phyloP scores from a whole-genome alignment of 2,329 filamentous ascomycete species.

The Bretziella fagacearum region DNA sequence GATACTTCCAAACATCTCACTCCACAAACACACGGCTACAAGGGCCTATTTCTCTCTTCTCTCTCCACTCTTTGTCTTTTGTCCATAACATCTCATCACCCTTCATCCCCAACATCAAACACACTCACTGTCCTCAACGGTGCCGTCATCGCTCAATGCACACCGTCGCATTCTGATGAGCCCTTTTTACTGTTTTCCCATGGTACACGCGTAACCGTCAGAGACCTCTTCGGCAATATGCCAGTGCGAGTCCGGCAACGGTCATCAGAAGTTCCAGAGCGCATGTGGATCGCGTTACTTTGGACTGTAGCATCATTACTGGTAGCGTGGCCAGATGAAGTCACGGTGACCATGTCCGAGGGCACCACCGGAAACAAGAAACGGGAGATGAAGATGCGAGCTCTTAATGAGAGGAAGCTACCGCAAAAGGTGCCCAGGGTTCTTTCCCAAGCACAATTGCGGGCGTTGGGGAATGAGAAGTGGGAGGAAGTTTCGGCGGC shows the following conservation, averaged over 20 bases:
- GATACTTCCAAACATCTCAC: too few relatives aligned
- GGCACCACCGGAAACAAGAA: neutral
- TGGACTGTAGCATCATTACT: slow-evolving; percentile 44
- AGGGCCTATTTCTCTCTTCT: too few relatives aligned
- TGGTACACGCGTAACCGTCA: slow-evolving; percentile 61
- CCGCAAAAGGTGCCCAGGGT: slow-evolving; percentile 27
- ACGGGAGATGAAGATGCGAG: neutral
- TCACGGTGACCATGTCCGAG: slow-evolving; percentile 35
- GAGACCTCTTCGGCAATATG: slow-evolving; percentile 76
- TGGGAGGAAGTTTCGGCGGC: slow-evolving; percentile 62
- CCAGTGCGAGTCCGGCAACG: slow-evolving; percentile 79
- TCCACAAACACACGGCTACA: too few relatives aligned
- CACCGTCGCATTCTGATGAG: slow-evolving; percentile 42
- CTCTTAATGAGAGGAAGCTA: slow-evolving; percentile 4
- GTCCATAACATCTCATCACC: too few relatives aligned
- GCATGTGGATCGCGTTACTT: slow-evolving; percentile 49
- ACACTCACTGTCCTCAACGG: slow-evolving; percentile 60
- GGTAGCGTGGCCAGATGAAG: slow-evolving; percentile 46
- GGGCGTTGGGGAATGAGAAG: slow-evolving; percentile 32
- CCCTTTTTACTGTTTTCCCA: slow-evolving; percentile 37
- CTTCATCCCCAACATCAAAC: too few relatives aligned
- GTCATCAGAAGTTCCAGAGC: slow-evolving; percentile 34
- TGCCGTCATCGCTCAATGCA: slow-evolving; percentile 43
- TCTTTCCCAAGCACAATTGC: slow-evolving; percentile 48
- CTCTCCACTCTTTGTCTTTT: too few relatives aligned